Evolutionary conservation across 805 yeast species (phyloP), one percentile per base, ranked within the genome.

Genomic region (Ogataea ganodermae): DNA sequence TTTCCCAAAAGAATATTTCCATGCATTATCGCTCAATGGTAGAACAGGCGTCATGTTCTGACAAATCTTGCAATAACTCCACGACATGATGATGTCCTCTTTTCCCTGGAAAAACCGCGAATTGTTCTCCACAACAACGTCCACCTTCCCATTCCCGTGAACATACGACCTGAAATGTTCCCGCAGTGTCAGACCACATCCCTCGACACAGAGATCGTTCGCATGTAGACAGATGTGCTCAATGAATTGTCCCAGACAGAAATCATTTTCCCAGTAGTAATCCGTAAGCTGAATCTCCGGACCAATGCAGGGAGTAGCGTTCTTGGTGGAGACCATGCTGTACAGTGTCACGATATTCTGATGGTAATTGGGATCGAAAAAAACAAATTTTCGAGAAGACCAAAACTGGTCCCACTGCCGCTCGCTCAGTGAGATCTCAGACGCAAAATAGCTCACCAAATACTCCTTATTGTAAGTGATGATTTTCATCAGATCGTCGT

Each of bases 1-100:
- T 61, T 95, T 95, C 0, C 98, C 99, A 66, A 94, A 84, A 0
- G 98, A 92, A 53, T 83, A 84, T 59, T 84, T 89, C 84, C 95
- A 91, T 0, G 97, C 83, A 32, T 83, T 83, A 41, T 89, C 92
- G 57, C 87, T 86, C 84, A 95, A 81, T 16, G 88, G 87, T 12
- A 84, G 69, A 5, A 86, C 81, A 0, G 97, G 94, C 2, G 96
- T 83, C 0, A 84, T 73, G 30, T 75, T 78, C 12, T 82, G 79
- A 64, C 99, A 94, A 42, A 73, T 75, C 48, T 85, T 87, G 65
- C 99, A 94, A 55, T 78, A 82, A 62, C 96, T 87, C 99, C 99
- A 94, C 72, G 91, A 85, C 45, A 90, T 69, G 35, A 95, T 81
- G 10, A 83, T 81, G 61, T 85, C 78, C 49, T 81, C 81, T 35